Evolutionary conservation across 148 eudicot species (phyloP).

Genomic region (Cornus controversa): DNA sequence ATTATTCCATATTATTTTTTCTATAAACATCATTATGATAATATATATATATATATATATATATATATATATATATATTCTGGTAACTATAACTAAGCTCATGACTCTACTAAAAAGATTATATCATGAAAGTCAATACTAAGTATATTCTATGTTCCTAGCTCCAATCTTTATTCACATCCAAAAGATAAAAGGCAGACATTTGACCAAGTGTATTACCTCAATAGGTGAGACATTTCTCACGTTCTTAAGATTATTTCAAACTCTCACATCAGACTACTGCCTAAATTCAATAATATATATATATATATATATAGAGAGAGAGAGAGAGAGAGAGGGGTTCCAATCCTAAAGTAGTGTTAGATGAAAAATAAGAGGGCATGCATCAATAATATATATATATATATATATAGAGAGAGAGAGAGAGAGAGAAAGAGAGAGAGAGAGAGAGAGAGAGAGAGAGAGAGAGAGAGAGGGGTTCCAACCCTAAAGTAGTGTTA

Average conservation of each 20-base stretch:
- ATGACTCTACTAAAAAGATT: background rate
- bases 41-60: background rate
- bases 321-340: too few relatives aligned
- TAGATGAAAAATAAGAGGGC: too few relatives aligned
- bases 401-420: too few relatives aligned
- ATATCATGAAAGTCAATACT: background rate
- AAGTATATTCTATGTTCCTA: background rate
- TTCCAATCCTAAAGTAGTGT: too few relatives aligned
- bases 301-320: too few relatives aligned
- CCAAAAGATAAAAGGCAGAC: background rate
- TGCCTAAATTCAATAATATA: background rate
- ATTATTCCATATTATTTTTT: background rate
- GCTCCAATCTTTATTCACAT: background rate
- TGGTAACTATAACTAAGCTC: too few relatives aligned
- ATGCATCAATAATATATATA: too few relatives aligned
- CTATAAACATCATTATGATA: background rate
- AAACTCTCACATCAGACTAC: background rate
- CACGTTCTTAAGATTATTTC: background rate
- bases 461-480: too few relatives aligned
- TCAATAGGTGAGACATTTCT: conserved; percentile 1
- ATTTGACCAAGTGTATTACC: background rate
- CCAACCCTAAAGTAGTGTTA: too few relatives aligned
- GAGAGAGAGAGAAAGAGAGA: too few relatives aligned
- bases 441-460: too few relatives aligned
- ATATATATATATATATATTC: too few relatives aligned